These are phyloP conservation scores for Xylaria curta DNA, from an alignment of 495 filamentous ascomycete genomes.

Conservation along the genomic window DNA sequence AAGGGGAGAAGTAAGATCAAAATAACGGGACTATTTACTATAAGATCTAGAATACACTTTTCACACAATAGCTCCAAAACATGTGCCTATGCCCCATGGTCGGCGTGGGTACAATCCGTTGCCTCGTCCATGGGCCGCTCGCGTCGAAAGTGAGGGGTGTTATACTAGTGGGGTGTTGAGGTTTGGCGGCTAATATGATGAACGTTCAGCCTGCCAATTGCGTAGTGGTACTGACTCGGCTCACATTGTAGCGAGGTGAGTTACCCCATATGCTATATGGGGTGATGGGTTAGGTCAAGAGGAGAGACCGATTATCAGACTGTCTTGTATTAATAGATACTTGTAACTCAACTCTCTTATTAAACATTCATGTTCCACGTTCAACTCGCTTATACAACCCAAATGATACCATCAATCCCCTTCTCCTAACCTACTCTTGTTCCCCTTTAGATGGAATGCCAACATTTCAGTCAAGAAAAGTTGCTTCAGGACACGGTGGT, in stretches of 20 bases:
- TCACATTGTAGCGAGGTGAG: conserved; percentile 32
- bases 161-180: conserved; percentile 28
- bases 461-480: neutral
- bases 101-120: conserved; percentile 1
- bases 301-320: neutral
- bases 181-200: conserved; percentile 42
- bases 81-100: conserved; percentile 14
- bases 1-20: neutral
- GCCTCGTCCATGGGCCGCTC: conserved; percentile 28
- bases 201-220: conserved; percentile 38
- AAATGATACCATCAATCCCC: neutral
- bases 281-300: neutral
- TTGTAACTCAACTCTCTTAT: neutral
- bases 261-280: conserved; percentile 8
- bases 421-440: neutral
- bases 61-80: neutral
- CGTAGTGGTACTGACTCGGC: conserved; percentile 34
- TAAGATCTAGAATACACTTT: neutral
- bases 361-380: neutral
- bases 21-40: neutral
- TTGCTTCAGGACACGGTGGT: neutral
- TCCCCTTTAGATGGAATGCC: neutral
- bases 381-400: neutral
- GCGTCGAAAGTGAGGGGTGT: conserved; percentile 37
- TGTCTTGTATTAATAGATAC: neutral